Percentiles rank a stretch among this genome's conserved stretches.
Conservation (phyloP, 225 moss, liverwort and hornwort species). For the Straminergon stramineum region DNA sequence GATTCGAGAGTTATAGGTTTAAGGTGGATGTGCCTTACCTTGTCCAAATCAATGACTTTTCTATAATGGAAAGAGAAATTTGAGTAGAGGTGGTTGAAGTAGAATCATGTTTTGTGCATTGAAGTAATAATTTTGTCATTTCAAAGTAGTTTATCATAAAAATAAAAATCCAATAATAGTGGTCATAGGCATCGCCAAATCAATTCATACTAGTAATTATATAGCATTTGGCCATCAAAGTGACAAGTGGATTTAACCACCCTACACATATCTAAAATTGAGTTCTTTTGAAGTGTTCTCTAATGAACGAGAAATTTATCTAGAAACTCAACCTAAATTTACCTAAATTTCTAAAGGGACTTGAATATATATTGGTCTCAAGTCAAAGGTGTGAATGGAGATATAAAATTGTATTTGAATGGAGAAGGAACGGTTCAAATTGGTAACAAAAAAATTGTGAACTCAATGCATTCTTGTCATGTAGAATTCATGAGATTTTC, state of each 20-base stretch:
- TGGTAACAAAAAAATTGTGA: not conserved
- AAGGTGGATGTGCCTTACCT: not conserved
- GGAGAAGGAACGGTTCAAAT: not conserved
- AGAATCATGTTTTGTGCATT: not conserved
- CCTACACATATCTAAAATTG: not conserved
- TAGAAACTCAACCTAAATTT: not conserved
- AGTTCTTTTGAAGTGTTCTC: rapidly evolving
- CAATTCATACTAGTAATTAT: not conserved
- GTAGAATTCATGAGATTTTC: not conserved
- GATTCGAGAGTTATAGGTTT: not conserved
- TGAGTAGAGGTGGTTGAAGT: not conserved
- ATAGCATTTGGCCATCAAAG: rapidly evolving
- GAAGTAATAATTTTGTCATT: not conserved
- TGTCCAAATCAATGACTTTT: not conserved
- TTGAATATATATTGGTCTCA: not conserved
- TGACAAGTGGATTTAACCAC: not conserved
- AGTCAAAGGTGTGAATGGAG: not conserved
- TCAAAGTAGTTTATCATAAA: not conserved
- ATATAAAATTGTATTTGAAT: not conserved
- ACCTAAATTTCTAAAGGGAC: not conserved
- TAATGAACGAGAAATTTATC: not conserved
- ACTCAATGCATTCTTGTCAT: not conserved
- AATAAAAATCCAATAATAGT: rapidly evolving
- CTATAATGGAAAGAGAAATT: not conserved
- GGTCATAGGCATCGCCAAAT: not conserved